Evolutionary conservation across 805 yeast genomes (phyloP), one percentile per base, ranked within the genome.

Genomic region (Candida incommunis): DNA sequence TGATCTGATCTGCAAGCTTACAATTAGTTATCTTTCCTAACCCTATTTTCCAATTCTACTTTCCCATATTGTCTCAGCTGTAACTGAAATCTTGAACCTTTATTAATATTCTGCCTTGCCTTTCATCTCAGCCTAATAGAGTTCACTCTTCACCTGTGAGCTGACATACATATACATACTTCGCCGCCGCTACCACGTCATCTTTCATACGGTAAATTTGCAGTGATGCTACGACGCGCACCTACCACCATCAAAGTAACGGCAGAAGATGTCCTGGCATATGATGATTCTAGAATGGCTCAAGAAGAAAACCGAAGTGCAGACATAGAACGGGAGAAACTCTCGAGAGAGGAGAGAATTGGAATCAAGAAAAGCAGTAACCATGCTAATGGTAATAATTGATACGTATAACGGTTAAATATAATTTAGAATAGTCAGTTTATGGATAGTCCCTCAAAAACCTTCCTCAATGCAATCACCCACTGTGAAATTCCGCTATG

Each of bases 401-500:
- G n/a, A n/a, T n/a, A n/a, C n/a, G n/a, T n/a, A n/a, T n/a, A n/a
- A n/a, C n/a, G n/a, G n/a, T n/a, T n/a, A n/a, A n/a, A n/a, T n/a
- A n/a, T n/a, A n/a, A n/a, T n/a, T n/a, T n/a, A n/a, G n/a, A n/a
- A n/a, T n/a, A n/a, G n/a, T n/a, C n/a, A n/a, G n/a, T n/a, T n/a
- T n/a, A n/a, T n/a, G n/a, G n/a, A n/a, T n/a, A 31, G 5, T 5
- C 37, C 37, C 37, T 72, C 74, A 15, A 74, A 51, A 3, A 80
- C 58, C 56, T 77, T 79, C 45, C 77, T 69, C 45, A 82, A 64
- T 2, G 86, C 80, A 24, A 75, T 67, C 49, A 82, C 76, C 90
- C 92, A 82, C 24, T 61, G 61, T 44, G 75, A 67, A 5, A 74
- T 71, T 0, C 81, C 77, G 29, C 68, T 70, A 51, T 76, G 74